These are phyloP conservation scores for Amylostereum areolatum DNA, from an alignment of 1,284 basidiomycete genomes.

Conservation along the genomic window DNA sequence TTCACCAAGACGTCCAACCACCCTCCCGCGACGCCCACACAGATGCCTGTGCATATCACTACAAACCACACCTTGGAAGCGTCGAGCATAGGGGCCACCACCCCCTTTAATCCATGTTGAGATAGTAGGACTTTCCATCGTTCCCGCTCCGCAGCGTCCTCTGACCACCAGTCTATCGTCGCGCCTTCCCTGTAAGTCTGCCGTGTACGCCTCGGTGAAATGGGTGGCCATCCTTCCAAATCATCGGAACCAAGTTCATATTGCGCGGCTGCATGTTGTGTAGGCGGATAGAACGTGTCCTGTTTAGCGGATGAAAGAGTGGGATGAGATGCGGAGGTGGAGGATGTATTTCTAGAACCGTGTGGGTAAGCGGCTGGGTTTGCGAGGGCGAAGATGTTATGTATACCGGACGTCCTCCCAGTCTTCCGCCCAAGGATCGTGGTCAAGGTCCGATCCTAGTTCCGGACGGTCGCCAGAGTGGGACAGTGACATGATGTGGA, in stretches of 20 bases:
- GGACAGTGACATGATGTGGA: too few relatives aligned
- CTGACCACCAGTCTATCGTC: constrained; percentile 67
- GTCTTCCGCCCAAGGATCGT: too few relatives aligned
- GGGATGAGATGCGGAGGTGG: too few relatives aligned
- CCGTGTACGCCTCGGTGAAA: background rate
- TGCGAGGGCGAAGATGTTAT: too few relatives aligned
- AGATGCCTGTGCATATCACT: constrained; percentile 59
- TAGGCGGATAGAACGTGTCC: background rate
- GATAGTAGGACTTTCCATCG: constrained; percentile 44
- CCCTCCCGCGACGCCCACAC: constrained; percentile 64
- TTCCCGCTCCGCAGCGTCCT: constrained; percentile 59
- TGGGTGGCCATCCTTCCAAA: background rate
- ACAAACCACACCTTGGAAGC: constrained; percentile 63
- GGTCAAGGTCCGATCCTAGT: too few relatives aligned
- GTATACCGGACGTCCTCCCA: too few relatives aligned
- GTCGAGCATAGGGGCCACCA: constrained; percentile 50
- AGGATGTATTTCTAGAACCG: too few relatives aligned
- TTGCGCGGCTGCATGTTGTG: background rate
- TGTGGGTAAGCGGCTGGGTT: too few relatives aligned
- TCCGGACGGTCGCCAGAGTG: too few relatives aligned
- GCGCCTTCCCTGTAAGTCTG: constrained; percentile 35
- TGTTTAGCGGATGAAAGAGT: too few relatives aligned
- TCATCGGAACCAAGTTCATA: background rate
- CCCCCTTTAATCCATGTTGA: constrained; percentile 48
- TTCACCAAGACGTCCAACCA: constrained; percentile 71